Percentiles rank a stretch among this genome's conserved stretches.
phyloP scores from a whole-genome alignment of 1,139 yeast species.

The Magnusiomyces tetraspermus region DNA sequence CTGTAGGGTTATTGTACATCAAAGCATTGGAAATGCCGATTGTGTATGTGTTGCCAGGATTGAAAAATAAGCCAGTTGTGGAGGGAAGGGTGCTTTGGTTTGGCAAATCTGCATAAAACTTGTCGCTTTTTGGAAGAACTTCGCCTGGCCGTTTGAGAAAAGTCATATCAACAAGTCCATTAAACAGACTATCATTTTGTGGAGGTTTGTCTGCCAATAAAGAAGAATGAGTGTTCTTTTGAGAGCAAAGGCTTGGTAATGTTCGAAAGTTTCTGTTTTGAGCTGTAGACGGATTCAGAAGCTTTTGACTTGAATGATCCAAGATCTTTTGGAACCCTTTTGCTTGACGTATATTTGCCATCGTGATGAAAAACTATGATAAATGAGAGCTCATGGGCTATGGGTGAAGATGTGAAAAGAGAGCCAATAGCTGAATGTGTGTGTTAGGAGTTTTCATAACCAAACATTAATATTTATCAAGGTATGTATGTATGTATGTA shows the following conservation, averaged over 20 bases:
- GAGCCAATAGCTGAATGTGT: no score
- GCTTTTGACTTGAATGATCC: not conserved
- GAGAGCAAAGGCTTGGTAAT: not conserved
- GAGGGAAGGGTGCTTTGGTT: not conserved
- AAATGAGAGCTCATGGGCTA: no score
- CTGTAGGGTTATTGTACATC: not conserved
- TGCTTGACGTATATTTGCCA: not conserved
- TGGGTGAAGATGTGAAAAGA: no score
- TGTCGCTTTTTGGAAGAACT: constrained; percentile 3
- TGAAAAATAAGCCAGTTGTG: not conserved
- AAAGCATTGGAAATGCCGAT: constrained; percentile 4
- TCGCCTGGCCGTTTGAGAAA: not conserved
- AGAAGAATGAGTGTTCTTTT: not conserved
- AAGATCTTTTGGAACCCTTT: not conserved
- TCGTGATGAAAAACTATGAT: not conserved
- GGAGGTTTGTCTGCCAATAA: not conserved
- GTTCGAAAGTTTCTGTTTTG: not conserved
- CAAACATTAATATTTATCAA: no score
- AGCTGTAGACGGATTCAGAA: not conserved
- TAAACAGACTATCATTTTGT: not conserved
- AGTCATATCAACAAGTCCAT: constrained; percentile 1
- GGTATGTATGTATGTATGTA: no score
- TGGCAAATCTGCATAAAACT: not conserved
- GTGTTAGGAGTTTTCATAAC: no score
- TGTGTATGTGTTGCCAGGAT: not conserved